These are phyloP conservation scores for Schizosaccharomyces japonicus DNA, from an alignment of 805 yeast species.

Conservation along the genomic window DNA sequence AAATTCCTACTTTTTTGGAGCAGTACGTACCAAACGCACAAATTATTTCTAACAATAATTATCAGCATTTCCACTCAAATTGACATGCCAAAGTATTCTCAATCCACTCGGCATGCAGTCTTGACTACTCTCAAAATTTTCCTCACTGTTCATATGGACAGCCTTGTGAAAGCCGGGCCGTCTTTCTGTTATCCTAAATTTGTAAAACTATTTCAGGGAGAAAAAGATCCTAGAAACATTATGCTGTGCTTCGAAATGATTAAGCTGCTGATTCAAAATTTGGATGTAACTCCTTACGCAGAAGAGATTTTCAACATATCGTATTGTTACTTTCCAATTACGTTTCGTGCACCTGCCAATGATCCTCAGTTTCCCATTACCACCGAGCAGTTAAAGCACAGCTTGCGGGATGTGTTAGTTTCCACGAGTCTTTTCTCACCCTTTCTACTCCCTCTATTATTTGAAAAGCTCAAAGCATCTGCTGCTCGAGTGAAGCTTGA, in stretches of 20 bases:
- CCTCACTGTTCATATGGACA: too few species aligned
- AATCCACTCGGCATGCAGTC: conserved; percentile 23
- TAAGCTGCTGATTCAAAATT: conserved; percentile 20
- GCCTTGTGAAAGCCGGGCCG: too few species aligned
- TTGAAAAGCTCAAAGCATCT: conserved; percentile 59
- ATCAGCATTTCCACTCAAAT: background rate
- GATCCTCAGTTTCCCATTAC: conserved; percentile 65
- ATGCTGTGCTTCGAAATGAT: conserved; percentile 42
- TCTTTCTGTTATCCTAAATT: conserved; percentile 37
- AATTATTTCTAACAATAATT: conserved; percentile 8
- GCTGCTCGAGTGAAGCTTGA: conserved; percentile 30
- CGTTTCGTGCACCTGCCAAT: conserved; percentile 62
- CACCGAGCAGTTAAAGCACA: conserved; percentile 39
- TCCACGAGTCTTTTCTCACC: conserved; percentile 38
- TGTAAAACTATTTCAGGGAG: conserved; percentile 56
- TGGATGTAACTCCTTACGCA: conserved; percentile 18
- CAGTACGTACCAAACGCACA: conserved; percentile 9
- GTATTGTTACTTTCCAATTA: conserved; percentile 90
- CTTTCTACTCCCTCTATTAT: conserved; percentile 51
- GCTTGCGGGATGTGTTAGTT: conserved; percentile 25
- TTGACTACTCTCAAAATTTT: conserved; percentile 33
- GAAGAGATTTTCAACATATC: conserved; percentile 57
- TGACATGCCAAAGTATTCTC: conserved; percentile 14
- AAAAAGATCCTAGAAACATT: conserved; percentile 82
- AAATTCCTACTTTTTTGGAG: conserved; percentile 12